Evolutionary conservation across 1,284 basidiomycete species (phyloP).

Genomic region (Heterobasidion annosum): DNA sequence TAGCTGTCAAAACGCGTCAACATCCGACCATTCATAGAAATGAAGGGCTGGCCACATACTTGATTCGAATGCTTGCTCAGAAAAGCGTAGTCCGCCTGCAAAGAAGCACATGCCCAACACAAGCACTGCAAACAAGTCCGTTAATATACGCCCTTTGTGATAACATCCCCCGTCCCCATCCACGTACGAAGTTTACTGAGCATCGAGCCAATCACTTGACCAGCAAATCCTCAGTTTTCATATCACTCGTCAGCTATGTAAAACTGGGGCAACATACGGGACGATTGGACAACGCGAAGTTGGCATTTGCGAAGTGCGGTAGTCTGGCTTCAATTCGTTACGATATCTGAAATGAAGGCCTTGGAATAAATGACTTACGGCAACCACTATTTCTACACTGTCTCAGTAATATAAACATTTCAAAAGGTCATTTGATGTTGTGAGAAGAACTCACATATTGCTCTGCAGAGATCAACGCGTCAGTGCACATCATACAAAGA

Average conservation of each 20-base stretch:
- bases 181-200: slow-evolving; percentile 59
- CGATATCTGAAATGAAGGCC: too few relatives aligned
- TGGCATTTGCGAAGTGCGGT: slow-evolving; percentile 79
- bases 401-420: slow-evolving; percentile 5
- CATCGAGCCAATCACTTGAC: slow-evolving; percentile 69
- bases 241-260: not conserved
- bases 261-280: slow-evolving; percentile 27
- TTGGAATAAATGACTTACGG: slow-evolving; percentile 33
- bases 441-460: slow-evolving; percentile 45
- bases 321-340: slow-evolving; percentile 32
- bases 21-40: not conserved
- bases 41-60: slow-evolving; percentile 31
- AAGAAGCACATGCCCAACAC: slow-evolving; percentile 39
- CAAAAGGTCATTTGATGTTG: not conserved
- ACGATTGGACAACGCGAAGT: slow-evolving; percentile 76
- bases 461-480: slow-evolving; percentile 29
- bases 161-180: too few relatives aligned
- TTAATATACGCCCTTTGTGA: too few relatives aligned
- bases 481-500: not conserved
- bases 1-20: slow-evolving; percentile 32
- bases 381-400: slow-evolving; percentile 67
- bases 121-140: slow-evolving; percentile 29
- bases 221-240: not conserved
- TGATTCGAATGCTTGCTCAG: slow-evolving; percentile 60
- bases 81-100: slow-evolving; percentile 69